Evolutionary conservation across 441 rosid species (phyloP).

Genomic region (Pelargonium fulgidum): DNA sequence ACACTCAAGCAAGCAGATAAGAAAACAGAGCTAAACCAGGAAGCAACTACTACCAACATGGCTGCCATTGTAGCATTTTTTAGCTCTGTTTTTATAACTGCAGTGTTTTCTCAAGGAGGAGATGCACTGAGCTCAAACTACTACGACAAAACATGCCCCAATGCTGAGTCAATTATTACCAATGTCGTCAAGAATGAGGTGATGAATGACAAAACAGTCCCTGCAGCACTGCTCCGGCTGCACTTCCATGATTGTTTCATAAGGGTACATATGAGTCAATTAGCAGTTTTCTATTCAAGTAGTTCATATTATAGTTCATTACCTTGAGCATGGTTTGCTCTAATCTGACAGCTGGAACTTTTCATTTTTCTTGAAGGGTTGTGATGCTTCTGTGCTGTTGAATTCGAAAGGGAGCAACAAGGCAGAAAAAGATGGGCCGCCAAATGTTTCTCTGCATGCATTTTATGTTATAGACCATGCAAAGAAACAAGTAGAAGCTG

Average conservation of each 20-base stretch:
- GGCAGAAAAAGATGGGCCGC: slow-evolving; percentile 61
- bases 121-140: slow-evolving; percentile 37
- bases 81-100: too few species aligned
- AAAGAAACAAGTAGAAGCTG: slow-evolving; percentile 38
- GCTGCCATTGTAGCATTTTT: too few species aligned
- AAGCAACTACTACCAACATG: too few species aligned
- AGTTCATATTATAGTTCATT: not conserved
- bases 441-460: slow-evolving; percentile 51
- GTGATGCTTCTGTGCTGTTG: slow-evolving; percentile 56
- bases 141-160: slow-evolving; percentile 46
- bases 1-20: too few species aligned
- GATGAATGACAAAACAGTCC: slow-evolving; percentile 38
- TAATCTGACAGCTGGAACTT: too few species aligned
- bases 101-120: too few species aligned
- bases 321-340: too few species aligned
- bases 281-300: too few species aligned
- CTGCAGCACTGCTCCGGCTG: slow-evolving; percentile 51
- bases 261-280: slow-evolving; percentile 30
- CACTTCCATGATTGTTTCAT: too few species aligned
- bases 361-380: slow-evolving; percentile 29
- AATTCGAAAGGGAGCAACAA: slow-evolving; percentile 35
- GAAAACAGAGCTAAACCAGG: too few species aligned
- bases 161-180: slow-evolving; percentile 29
- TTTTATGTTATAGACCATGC: slow-evolving; percentile 54
- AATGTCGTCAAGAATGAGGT: slow-evolving; percentile 32